Evolutionary conservation across 2,329 filamentous ascomycete genomes (phyloP).

Genomic region (Penicillium rolfsii): DNA sequence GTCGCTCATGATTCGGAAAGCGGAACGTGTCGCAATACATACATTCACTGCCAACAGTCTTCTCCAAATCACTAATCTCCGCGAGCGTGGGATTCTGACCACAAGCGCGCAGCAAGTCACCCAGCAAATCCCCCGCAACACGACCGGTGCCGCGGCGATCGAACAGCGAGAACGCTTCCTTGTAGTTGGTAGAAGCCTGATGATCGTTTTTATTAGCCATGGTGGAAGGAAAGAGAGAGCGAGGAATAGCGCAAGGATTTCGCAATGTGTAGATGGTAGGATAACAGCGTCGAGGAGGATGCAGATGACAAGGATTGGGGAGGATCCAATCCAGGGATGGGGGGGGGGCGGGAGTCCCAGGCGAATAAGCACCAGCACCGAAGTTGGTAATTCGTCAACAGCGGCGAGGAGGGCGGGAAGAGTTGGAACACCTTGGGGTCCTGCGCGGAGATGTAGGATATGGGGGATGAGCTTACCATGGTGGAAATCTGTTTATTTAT

Average conservation of each 20-base stretch:
- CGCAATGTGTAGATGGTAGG: background rate
- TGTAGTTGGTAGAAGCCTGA: conserved; percentile 93
- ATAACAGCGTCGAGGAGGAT: conserved; percentile 9
- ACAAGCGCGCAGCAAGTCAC: conserved; percentile 92
- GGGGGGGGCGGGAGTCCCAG: background rate
- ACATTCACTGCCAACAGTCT: conserved; percentile 89
- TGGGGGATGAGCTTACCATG: conserved; percentile 17
- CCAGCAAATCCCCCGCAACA: conserved; percentile 81
- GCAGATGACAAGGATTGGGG: conserved; percentile 1
- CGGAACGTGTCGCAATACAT: conserved; percentile 50
- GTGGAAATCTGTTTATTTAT: background rate
- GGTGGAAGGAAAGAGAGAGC: conserved; percentile 11
- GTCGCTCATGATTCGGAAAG: no score
- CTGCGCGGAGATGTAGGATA: background rate
- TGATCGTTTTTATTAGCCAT: conserved; percentile 35
- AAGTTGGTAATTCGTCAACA: conserved; percentile 22
- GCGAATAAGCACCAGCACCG: background rate
- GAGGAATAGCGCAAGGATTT: background rate
- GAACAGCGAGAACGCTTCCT: conserved; percentile 99
- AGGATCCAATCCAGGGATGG: conserved; percentile 4
- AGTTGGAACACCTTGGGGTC: background rate
- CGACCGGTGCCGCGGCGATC: conserved; percentile 98
- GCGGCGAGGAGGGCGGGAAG: background rate
- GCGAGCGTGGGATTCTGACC: conserved; percentile 95
- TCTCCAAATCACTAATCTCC: conserved; percentile 91